Evolutionary conservation across 495 filamentous ascomycete genomes (phyloP).

Genomic region (Sabuloglossum arenarium): DNA sequence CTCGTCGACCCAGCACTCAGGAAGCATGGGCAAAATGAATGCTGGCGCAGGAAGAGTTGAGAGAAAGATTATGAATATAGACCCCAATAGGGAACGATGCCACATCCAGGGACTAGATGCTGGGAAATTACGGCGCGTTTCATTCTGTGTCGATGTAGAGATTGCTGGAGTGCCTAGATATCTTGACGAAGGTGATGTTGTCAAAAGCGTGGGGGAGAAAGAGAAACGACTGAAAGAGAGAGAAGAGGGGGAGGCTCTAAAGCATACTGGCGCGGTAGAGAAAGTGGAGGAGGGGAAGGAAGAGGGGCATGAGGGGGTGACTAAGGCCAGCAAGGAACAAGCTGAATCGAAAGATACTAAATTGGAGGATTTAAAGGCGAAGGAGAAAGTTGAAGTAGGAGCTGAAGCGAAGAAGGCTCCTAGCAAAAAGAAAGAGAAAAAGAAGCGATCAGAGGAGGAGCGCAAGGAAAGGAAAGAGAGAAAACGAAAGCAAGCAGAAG

Average conservation of each 20-base stretch:
- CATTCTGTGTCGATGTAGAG: constrained; percentile 94
- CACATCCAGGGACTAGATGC: constrained; percentile 59
- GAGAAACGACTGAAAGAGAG: constrained; percentile 48
- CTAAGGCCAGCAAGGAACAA: constrained; percentile 21
- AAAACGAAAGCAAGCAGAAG: constrained; percentile 55
- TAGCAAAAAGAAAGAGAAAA: constrained; percentile 19
- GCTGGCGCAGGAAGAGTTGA: constrained; percentile 33
- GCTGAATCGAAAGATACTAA: constrained; percentile 3
- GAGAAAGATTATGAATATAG: constrained; percentile 67
- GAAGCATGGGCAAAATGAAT: constrained; percentile 11
- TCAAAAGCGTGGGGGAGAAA: constrained; percentile 23
- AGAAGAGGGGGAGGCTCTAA: constrained; percentile 46
- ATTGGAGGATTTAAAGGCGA: background rate
- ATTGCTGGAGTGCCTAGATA: constrained; percentile 50
- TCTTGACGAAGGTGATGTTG: constrained; percentile 13
- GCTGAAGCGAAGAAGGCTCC: constrained; percentile 5
- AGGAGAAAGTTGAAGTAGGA: background rate
- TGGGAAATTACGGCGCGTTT: constrained; percentile 62
- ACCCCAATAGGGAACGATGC: constrained; percentile 58
- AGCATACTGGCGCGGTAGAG: constrained; percentile 33
- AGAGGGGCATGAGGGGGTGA: constrained; percentile 20
- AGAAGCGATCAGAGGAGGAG: constrained; percentile 76
- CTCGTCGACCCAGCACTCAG: constrained; percentile 17
- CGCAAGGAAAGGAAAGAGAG: constrained; percentile 71
- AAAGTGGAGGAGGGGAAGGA: constrained; percentile 31